Base-by-base conservation (phyloP, 2,329 filamentous ascomycete species). In the Ceratocystis diversiconidia region DNA sequence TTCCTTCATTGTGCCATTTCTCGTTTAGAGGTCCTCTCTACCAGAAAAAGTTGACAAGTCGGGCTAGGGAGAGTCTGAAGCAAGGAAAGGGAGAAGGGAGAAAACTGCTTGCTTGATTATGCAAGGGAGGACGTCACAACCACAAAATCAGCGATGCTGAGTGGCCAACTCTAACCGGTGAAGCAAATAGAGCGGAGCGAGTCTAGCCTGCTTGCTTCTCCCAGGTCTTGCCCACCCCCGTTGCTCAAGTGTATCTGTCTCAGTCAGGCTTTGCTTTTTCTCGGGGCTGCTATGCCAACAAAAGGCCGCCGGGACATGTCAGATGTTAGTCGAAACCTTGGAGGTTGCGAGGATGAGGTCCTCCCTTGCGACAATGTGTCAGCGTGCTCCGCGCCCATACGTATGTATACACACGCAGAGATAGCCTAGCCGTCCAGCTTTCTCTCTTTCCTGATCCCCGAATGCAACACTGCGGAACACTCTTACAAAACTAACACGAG, bases 81-180 rank as follows among this genome's bases (percentile, higher is more conserved):
- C 28, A 32, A 28, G 30, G 28, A 30, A 32, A 59, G 52, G 52
- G 48, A 52, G 48, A 52, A 32, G 28, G 28, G 52, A 59, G 52
- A 36, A 12, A 36, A 36, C 32, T 36, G 32, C 32, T 36, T 36
- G 32, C 32, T 36, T 12, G 32, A 36, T 17, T 2, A 59, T n/a
- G 52, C 52, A 59, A 59, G 52, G 52, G 52, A 32, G 15, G 28
- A 59, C 28, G 52, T 59, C 52, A 59, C 4, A 59, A 59, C 28
- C 28, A 17, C 52, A 59, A 59, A 59, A 59, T 17, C 28, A 59
- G 28, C n/a, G 15, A 17, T 17, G 28, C 28, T 59, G 52, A 5
- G 6, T 32, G n/a, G 5, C 48, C 48, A 52, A 52, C 48, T 59
- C 52, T 8, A 30, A 36, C 52, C 32, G 2, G 25, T 36, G 3